phyloP scores from a whole-genome alignment of 164 flowering plant species.

The Santalum album region DNA sequence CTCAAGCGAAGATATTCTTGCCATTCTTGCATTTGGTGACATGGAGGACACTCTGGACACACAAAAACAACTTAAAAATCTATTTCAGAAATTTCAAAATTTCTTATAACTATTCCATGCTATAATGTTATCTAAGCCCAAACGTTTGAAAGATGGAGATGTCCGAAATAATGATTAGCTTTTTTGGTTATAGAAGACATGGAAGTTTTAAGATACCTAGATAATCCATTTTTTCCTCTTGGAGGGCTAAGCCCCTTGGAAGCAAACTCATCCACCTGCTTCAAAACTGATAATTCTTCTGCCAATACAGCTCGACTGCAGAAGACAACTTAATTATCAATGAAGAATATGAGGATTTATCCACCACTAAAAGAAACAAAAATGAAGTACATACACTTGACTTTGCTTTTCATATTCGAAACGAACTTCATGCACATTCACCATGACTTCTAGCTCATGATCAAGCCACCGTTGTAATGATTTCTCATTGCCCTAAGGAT shows the following conservation, averaged over 20 bases:
- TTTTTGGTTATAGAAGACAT: too few relatives aligned
- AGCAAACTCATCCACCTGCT: constrained; percentile 70
- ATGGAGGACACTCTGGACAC: constrained; percentile 60
- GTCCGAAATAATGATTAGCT: neutral
- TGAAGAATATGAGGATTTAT: neutral
- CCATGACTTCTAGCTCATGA: constrained; percentile 98
- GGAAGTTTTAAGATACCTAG: constrained; percentile 32
- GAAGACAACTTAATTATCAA: constrained; percentile 2
- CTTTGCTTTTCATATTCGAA: constrained; percentile 95
- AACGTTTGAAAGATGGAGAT: too few relatives aligned
- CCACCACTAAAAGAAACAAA: neutral
- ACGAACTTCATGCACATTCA: constrained; percentile 98
- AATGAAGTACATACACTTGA: constrained; percentile 67
- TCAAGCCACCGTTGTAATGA: constrained; percentile 92
- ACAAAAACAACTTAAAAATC: neutral
- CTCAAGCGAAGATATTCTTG: constrained; percentile 87
- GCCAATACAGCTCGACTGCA: constrained; percentile 89
- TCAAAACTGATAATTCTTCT: constrained; percentile 76
- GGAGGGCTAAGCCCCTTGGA: constrained; percentile 81
- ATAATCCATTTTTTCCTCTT: constrained; percentile 75
- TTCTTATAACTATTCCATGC: too few relatives aligned
- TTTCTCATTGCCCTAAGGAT: constrained; percentile 69
- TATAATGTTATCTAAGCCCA: too few relatives aligned
- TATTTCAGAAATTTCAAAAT: too few relatives aligned
- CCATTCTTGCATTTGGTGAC: constrained; percentile 87